A percentile compares a stretch with the other conserved stretches of the same genome.
These are phyloP conservation scores for Colletotrichum spinosum DNA, from an alignment of 2,329 filamentous ascomycete genomes.

Conservation along the genomic window DNA sequence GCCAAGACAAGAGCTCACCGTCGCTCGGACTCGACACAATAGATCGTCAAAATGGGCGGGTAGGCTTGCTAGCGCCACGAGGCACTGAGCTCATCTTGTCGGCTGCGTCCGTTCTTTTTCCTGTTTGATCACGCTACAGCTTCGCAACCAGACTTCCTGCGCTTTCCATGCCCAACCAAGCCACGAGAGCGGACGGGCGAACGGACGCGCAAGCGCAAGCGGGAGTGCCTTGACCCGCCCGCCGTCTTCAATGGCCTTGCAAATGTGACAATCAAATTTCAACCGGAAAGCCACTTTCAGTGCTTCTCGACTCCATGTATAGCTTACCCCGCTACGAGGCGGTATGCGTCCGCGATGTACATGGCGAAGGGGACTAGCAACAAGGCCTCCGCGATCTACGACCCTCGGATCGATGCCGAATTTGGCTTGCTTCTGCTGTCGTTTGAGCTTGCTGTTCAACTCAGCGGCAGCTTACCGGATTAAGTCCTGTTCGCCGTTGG, in stretches of 20 bases:
- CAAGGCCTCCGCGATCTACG: slow-evolving; percentile 19
- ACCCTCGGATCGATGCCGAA: not conserved
- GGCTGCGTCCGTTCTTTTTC: slow-evolving; percentile 21
- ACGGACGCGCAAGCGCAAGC: slow-evolving; percentile 7
- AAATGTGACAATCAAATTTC: no score
- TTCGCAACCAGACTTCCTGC: no score
- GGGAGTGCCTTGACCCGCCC: slow-evolving; percentile 10
- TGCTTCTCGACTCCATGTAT: no score
- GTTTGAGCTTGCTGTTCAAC: slow-evolving; percentile 19
- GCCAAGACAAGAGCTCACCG: slow-evolving; percentile 22
- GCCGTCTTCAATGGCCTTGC: not conserved
- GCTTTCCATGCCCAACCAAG: slow-evolving; percentile 1
- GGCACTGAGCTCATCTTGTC: slow-evolving; percentile 28
- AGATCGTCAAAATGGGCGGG: not conserved
- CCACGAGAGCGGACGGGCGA: slow-evolving; percentile 12
- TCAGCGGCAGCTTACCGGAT: slow-evolving; percentile 29
- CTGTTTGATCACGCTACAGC: not conserved
- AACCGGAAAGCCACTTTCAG: no score
- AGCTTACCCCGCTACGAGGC: no score
- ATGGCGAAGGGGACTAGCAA: not conserved
- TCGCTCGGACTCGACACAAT: slow-evolving; percentile 27
- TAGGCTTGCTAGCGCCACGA: slow-evolving; percentile 14
- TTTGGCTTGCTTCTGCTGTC: slow-evolving; percentile 20
- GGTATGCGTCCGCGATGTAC: no score
- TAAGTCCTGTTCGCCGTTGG: slow-evolving; percentile 13